Base-by-base conservation (phyloP, 805 yeast species). In the Kodamaea neixiangensis region DNA sequence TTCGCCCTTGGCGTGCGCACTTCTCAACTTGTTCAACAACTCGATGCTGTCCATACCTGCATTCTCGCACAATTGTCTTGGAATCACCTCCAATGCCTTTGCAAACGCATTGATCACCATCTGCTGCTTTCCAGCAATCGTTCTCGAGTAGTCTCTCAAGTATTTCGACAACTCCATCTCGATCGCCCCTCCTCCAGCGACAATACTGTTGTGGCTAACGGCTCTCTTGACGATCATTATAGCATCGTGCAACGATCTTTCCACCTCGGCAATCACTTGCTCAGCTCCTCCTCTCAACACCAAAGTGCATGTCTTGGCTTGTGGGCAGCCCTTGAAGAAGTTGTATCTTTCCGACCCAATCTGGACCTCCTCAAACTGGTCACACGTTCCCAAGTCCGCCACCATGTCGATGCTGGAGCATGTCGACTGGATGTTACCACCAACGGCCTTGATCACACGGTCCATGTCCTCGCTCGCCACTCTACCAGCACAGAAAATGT, bases 41-140 rank as follows among this genome's bases (percentile, higher is more conserved):
- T 94, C 98, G n/a, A 96, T 89, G 17, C 96, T 96, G 67, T 94
- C 99, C 58, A 94, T 85, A 4, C 99, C 99, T n/a, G 97, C 99
- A 68, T 94, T 94, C 66, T 94, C 99, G 76, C 98, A 93, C 57
- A 94, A 78, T 67, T 94, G 98, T 68, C 98, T 86, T 58, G 99
- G 99, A 61, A 94, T 91, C 21, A 94, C 85, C 73, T 94, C 99
- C 51, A 94, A 77, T 1, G 98, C 96, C 59, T 87, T 87, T 19
- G 99, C 99, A 72, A 84, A 94, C 6, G 97, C 97, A 52, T 86
- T 85, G 51, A 94, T 87, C 52, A 94, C 85, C 55, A 94, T 76
- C 74, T 94, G 99, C 72, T 93, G 97, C 70, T 94, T 93, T 38
- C 99, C 99, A 18, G 97, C 90, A 60, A 94, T 88, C 15, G 89